These are phyloP conservation scores for Cyberlindnera mississippiensis DNA, from an alignment of 805 yeast species.

Conservation along the genomic window DNA sequence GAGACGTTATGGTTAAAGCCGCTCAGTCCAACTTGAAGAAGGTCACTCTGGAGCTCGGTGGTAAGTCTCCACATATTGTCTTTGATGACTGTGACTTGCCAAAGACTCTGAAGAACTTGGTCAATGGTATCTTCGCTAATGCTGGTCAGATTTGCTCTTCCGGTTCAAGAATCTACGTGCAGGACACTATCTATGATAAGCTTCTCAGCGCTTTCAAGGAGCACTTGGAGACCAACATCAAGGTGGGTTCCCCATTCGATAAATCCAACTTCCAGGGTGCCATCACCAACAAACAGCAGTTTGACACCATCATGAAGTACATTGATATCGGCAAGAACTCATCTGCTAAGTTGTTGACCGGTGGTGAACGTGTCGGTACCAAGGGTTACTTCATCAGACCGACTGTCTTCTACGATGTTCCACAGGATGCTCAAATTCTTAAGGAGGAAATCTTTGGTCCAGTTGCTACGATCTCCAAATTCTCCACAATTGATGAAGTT, in stretches of 20 bases:
- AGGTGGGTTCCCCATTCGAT: slow-evolving; percentile 75
- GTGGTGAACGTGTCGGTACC: slow-evolving; percentile 62
- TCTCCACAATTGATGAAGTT: slow-evolving; percentile 64
- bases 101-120: slow-evolving; percentile 43
- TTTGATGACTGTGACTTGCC: slow-evolving; percentile 64
- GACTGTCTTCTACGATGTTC: slow-evolving; percentile 68
- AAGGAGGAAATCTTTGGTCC: slow-evolving; percentile 81
- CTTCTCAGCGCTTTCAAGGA: slow-evolving; percentile 54
- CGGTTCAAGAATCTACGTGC: slow-evolving; percentile 75
- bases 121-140: slow-evolving; percentile 69
- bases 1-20: slow-evolving; percentile 63
- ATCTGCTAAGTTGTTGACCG: slow-evolving; percentile 64
- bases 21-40: slow-evolving; percentile 72
- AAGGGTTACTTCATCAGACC: slow-evolving; percentile 74
- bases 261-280: slow-evolving; percentile 70
- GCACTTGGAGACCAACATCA: slow-evolving; percentile 50
- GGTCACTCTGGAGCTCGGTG: slow-evolving; percentile 79
- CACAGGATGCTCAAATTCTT: slow-evolving; percentile 57
- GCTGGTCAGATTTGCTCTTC: slow-evolving; percentile 84
- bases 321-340: slow-evolving; percentile 63
- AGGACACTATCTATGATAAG: slow-evolving; percentile 65
- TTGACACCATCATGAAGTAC: slow-evolving; percentile 63
- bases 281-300: slow-evolving; percentile 67
- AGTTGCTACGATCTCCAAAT: slow-evolving; percentile 66
- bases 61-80: slow-evolving; percentile 75